Percentiles rank a stretch among this genome's conserved stretches.
Conservation (phyloP, 2,329 filamentous ascomycete genomes). For the Tolypocladium paradoxum region DNA sequence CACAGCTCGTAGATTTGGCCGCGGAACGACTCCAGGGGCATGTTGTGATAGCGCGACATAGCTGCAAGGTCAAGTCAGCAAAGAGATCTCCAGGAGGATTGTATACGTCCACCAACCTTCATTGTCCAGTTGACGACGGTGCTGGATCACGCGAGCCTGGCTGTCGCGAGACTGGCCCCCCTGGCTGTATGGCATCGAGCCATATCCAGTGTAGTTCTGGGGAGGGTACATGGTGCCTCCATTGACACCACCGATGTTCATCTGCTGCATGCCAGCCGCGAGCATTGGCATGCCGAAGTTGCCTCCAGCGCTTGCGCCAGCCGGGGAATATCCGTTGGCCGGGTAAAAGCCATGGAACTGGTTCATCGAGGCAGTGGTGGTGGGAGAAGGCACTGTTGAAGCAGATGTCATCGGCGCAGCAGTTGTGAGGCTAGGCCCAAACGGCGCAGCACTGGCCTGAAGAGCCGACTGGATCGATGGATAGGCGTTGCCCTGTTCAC, state of each 20-base stretch:
- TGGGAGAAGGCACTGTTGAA: slow-evolving; percentile 12
- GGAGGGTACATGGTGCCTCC: slow-evolving; percentile 37
- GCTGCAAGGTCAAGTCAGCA: slow-evolving; percentile 29
- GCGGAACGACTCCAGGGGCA: slow-evolving; percentile 67
- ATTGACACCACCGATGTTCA: slow-evolving; percentile 42
- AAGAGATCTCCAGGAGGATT: not conserved
- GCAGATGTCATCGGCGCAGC: slow-evolving; percentile 15
- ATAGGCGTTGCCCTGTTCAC: slow-evolving; percentile 37
- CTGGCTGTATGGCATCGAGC: slow-evolving; percentile 36
- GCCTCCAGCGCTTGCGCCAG: slow-evolving; percentile 10
- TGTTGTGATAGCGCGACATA: slow-evolving; percentile 74
- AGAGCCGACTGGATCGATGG: slow-evolving; percentile 60
- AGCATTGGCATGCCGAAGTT: slow-evolving; percentile 37
- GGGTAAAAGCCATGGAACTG: slow-evolving; percentile 23
- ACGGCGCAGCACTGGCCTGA: slow-evolving; percentile 70
- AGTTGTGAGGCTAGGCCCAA: slow-evolving; percentile 48
- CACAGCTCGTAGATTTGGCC: slow-evolving; percentile 83
- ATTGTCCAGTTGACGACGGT: slow-evolving; percentile 62
- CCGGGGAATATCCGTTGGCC: slow-evolving; percentile 16
- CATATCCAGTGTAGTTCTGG: slow-evolving; percentile 49
- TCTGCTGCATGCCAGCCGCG: slow-evolving; percentile 56
- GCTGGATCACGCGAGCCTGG: slow-evolving; percentile 64
- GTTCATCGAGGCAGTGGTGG: slow-evolving; percentile 12
- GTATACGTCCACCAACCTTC: slow-evolving; percentile 41
- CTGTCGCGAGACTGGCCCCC: slow-evolving; percentile 56